A percentile compares a stretch with the other conserved stretches of the same genome.
Evolutionary conservation across 345 rosid species (phyloP).

Genomic region (Iberis pinnata): DNA sequence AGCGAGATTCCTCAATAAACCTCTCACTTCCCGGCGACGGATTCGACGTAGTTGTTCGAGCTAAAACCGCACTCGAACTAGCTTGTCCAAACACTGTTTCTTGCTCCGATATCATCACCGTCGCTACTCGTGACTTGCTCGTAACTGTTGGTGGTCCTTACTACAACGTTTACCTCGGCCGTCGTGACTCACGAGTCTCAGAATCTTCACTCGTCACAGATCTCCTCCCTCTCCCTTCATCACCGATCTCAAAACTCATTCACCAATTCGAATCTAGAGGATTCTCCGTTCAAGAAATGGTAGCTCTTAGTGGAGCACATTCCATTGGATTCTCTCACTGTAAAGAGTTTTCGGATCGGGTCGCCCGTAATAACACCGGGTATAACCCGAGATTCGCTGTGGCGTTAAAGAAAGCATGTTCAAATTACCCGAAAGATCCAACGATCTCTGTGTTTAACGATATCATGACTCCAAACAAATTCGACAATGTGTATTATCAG

Average conservation of each 20-base stretch:
- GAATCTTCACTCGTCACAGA: constrained; percentile 39
- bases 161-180: constrained; percentile 64
- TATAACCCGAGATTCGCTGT: constrained; percentile 68
- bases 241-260: constrained; percentile 46
- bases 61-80: constrained; percentile 85
- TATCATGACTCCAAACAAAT: constrained; percentile 78
- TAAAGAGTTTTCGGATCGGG: constrained; percentile 47
- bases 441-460: constrained; percentile 84
- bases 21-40: constrained; percentile 87
- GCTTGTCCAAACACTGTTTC: constrained; percentile 78
- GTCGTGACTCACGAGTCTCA: constrained; percentile 57
- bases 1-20: constrained; percentile 73
- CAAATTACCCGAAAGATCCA: constrained; percentile 49
- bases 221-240: constrained; percentile 58
- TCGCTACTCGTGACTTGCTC: constrained; percentile 71
- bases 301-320: constrained; percentile 85
- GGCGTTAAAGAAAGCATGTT: constrained; percentile 60
- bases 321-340: constrained; percentile 93
- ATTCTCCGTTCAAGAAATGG: constrained; percentile 71
- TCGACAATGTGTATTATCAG: constrained; percentile 77
- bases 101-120: constrained; percentile 78
- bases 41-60: constrained; percentile 66
- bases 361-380: constrained; percentile 38
- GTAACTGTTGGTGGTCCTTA: constrained; percentile 65
- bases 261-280: constrained; percentile 48